Percentiles rank a stretch among this genome's conserved stretches.
These are phyloP conservation scores for Pseudogymnoascus sp. DNA, from an alignment of 2,329 filamentous ascomycete genomes.

Conservation along the genomic window DNA sequence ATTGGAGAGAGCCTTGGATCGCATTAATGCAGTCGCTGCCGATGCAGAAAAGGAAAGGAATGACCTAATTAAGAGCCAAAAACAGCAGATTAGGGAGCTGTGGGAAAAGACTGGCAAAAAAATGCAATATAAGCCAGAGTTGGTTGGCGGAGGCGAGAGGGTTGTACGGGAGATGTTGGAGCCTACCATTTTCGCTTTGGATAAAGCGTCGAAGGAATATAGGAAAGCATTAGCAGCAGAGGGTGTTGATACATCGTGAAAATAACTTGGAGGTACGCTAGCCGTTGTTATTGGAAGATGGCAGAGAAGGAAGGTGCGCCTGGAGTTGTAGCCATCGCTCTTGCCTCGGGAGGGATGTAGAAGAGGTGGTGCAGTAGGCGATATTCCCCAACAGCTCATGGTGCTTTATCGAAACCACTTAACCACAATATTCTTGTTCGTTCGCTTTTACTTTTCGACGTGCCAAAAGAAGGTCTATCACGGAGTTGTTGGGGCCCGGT, in stretches of 20 bases:
- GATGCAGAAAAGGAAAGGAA: slow-evolving; percentile 71
- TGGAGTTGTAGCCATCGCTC: background rate
- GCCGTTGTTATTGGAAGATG: background rate
- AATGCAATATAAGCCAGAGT: slow-evolving; percentile 58
- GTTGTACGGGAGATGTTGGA: slow-evolving; percentile 70
- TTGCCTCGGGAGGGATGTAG: background rate
- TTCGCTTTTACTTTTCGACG: slow-evolving; percentile 5
- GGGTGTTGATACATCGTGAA: slow-evolving; percentile 22
- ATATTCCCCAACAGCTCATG: background rate
- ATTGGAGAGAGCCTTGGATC: slow-evolving; percentile 64
- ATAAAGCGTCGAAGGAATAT: slow-evolving; percentile 64
- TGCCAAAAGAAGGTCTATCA: background rate
- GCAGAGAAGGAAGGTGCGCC: background rate
- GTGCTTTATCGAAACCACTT: slow-evolving; percentile 7
- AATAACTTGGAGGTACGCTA: background rate
- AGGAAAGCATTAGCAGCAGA: slow-evolving; percentile 62
- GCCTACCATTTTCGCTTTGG: slow-evolving; percentile 64
- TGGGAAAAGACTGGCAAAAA: slow-evolving; percentile 68
- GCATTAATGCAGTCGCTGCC: slow-evolving; percentile 72
- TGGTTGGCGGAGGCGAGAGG: slow-evolving; percentile 65
- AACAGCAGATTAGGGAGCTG: slow-evolving; percentile 62
- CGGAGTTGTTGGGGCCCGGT: background rate
- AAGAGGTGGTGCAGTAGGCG: background rate
- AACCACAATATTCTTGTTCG: slow-evolving; percentile 3
- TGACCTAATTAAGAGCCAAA: slow-evolving; percentile 57